Conservation (phyloP, 305 asterid species). For the Euphrasia arctica region DNA sequence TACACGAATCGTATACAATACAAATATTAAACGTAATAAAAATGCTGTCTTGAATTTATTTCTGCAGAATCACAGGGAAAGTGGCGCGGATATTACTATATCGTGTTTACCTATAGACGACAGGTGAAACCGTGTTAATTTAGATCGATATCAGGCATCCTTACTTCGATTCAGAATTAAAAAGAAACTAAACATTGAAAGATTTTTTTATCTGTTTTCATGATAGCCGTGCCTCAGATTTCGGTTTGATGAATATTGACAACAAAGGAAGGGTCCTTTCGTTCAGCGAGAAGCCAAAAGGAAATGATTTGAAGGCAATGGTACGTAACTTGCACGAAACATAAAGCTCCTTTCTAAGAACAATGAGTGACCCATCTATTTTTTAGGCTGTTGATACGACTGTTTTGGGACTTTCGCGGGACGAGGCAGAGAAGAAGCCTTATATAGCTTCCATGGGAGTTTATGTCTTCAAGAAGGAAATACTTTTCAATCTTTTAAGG, state of each 20-base stretch:
- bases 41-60: background rate
- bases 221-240: conserved; percentile 98
- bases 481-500: conserved; percentile 89
- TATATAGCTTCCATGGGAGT: conserved; percentile 98
- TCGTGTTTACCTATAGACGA: conserved; percentile 80
- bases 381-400: conserved; percentile 89
- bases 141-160: no score
- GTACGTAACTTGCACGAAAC: conserved; percentile 33
- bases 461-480: conserved; percentile 93
- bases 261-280: conserved; percentile 72
- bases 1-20: background rate
- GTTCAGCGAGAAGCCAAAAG: conserved; percentile 89
- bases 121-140: conserved; percentile 39
- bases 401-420: conserved; percentile 74
- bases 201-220: conserved; percentile 28
- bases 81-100: conserved; percentile 94
- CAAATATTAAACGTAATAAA: background rate
- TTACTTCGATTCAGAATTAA: no score
- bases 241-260: conserved; percentile 95
- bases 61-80: conserved; percentile 78
- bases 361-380: background rate
- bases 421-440: conserved; percentile 87
- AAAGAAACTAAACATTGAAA: background rate
- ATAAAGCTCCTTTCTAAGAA: background rate
- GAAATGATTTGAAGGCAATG: conserved; percentile 83